Evolutionary conservation across 805 yeast genomes (phyloP).

Genomic region (Sugiyamaella marilandica): DNA sequence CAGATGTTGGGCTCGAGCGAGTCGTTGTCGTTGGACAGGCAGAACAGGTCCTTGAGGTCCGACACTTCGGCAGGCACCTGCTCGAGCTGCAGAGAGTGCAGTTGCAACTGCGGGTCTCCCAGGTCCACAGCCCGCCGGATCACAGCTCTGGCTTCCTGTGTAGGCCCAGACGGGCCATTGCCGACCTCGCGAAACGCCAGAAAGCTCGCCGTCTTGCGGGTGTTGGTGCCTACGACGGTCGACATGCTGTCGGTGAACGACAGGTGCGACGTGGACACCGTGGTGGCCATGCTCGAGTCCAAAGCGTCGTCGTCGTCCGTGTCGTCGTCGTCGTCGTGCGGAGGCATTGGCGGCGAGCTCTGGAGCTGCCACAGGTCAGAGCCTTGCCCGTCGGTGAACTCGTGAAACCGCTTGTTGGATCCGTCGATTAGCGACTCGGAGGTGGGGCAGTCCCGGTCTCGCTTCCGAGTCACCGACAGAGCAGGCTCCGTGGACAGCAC

Average conservation of each 20-base stretch:
- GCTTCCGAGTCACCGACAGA: conserved; percentile 14
- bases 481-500: conserved; percentile 15
- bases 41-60: conserved; percentile 32
- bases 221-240: not conserved
- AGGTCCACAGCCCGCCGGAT: conserved; percentile 19
- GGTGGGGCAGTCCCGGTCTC: conserved; percentile 13
- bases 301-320: not conserved
- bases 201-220: not conserved
- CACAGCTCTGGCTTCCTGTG: conserved; percentile 3
- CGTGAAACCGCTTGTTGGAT: conserved; percentile 14
- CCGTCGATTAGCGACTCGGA: conserved; percentile 15
- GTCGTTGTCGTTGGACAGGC: conserved; percentile 14
- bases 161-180: not conserved
- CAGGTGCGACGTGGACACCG: not conserved
- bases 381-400: conserved; percentile 15
- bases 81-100: conserved; percentile 23
- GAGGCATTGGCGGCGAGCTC: conserved; percentile 17
- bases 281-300: not conserved
- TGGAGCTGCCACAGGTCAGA: conserved; percentile 12
- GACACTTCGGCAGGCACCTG: conserved; percentile 33
- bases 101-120: conserved; percentile 16
- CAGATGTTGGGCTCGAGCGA: conserved; percentile 26
- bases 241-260: not conserved
- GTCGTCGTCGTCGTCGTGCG: conserved; percentile 6
- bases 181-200: not conserved